phyloP scores from a whole-genome alignment of 2,329 filamentous ascomycete genomes.

The Aspergillus brunneoviolaceus region DNA sequence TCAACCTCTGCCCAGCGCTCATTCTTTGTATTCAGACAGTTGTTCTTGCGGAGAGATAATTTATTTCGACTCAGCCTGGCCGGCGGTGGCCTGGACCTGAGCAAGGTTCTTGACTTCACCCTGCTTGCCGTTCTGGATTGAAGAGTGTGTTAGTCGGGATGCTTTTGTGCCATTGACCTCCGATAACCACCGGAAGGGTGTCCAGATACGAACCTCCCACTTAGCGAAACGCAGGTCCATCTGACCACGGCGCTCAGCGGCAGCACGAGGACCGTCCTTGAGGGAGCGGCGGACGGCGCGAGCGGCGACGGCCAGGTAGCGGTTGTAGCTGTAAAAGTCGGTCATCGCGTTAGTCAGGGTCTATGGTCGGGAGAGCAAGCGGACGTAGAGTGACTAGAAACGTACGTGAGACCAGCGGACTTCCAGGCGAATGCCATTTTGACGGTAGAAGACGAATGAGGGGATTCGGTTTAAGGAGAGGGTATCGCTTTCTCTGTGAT shows the following conservation, averaged over 20 bases:
- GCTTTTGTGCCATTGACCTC: conserved; percentile 8
- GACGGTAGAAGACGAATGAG: conserved; percentile 37
- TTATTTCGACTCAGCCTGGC: conserved; percentile 46
- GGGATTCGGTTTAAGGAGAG: conserved; percentile 29
- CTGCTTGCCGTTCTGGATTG: conserved; percentile 86
- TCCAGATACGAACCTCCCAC: conserved; percentile 77
- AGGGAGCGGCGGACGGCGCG: conserved; percentile 93
- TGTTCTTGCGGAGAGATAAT: conserved; percentile 16
- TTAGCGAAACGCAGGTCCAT: conserved; percentile 87
- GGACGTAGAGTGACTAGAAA: conserved; percentile 24
- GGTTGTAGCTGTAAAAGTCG: conserved; percentile 81
- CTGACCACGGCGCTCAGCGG: conserved; percentile 84
- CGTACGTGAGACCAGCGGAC: conserved; percentile 93
- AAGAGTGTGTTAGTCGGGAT: conserved; percentile 31
- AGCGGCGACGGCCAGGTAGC: conserved; percentile 93
- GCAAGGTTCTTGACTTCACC: conserved; percentile 75
- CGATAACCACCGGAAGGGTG: neutral
- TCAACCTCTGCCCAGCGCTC: conserved; percentile 20
- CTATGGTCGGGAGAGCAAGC: conserved; percentile 1
- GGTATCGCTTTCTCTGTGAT: conserved; percentile 29
- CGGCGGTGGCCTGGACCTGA: conserved; percentile 49
- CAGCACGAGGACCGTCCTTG: conserved; percentile 89
- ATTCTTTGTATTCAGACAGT: conserved; percentile 20
- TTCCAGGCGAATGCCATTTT: conserved; percentile 99
- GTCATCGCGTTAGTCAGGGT: conserved; percentile 23